phyloP scores from a whole-genome alignment of 768 basidiomycete genomes.

The Lentinula aciculospora region DNA sequence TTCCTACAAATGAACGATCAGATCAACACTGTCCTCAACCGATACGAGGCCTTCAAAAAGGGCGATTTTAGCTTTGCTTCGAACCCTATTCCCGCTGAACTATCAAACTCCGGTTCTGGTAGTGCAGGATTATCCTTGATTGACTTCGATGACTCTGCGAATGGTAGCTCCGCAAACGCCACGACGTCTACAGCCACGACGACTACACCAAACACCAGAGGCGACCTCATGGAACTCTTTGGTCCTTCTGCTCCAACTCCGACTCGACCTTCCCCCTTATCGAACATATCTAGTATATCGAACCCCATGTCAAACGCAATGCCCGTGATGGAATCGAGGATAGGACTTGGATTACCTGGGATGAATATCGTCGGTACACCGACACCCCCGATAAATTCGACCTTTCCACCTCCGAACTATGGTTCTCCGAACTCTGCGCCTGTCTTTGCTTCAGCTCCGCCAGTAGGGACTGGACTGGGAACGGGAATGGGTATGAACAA shows the following conservation, averaged over 20 bases:
- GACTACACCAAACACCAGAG: conserved; percentile 19
- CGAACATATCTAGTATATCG: background rate
- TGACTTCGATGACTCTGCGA: conserved; percentile 61
- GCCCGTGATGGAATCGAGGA: conserved; percentile 4
- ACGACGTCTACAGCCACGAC: conserved; percentile 47
- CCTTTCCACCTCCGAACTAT: background rate
- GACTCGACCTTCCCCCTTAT: background rate
- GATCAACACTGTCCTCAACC: conserved; percentile 85
- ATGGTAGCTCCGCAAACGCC: conserved; percentile 14
- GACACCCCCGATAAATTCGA: background rate
- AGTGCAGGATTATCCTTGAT: conserved; percentile 52
- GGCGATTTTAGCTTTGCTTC: conserved; percentile 76
- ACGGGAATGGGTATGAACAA: background rate
- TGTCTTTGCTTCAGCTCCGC: background rate
- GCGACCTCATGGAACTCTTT: conserved; percentile 4
- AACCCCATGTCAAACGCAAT: background rate
- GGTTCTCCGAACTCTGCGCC: background rate
- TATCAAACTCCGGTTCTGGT: conserved; percentile 23
- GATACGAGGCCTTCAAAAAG: conserved; percentile 90
- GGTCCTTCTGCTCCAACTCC: background rate
- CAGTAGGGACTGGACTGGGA: background rate
- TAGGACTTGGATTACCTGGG: conserved; percentile 1
- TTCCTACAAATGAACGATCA: conserved; percentile 97
- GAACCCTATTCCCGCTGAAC: conserved; percentile 63
- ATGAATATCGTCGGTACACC: background rate